A percentile compares a stretch with the other conserved stretches of the same genome.
Evolutionary conservation across 2,329 filamentous ascomycete genomes (phyloP).

Genomic region (Dendryphion nanum): DNA sequence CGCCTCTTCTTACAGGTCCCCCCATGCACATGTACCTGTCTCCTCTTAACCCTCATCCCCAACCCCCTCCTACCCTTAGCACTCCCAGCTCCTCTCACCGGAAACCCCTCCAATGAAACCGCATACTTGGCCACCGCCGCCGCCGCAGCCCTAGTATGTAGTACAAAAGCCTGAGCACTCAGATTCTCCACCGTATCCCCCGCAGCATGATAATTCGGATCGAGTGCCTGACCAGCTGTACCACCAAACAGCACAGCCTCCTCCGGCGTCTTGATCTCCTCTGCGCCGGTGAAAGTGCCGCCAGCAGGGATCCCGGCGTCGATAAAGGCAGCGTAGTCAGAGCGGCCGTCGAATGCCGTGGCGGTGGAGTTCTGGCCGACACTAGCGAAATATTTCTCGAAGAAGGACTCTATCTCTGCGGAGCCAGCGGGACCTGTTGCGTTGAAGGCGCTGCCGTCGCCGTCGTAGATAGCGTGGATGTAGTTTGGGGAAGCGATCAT

Average conservation of each 20-base stretch:
- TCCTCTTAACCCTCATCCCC: neutral
- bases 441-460: slow-evolving; percentile 34
- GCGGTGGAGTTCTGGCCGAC: slow-evolving; percentile 27
- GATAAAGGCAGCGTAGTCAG: slow-evolving; percentile 40
- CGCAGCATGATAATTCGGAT: slow-evolving; percentile 37
- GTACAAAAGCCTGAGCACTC: slow-evolving; percentile 28
- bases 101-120: neutral
- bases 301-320: slow-evolving; percentile 35
- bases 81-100: neutral
- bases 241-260: slow-evolving; percentile 36
- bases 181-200: slow-evolving; percentile 38
- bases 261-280: slow-evolving; percentile 37
- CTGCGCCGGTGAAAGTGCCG: slow-evolving; percentile 39
- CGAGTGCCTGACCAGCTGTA: slow-evolving; percentile 26
- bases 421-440: slow-evolving; percentile 31
- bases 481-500: slow-evolving; percentile 42
- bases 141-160: slow-evolving; percentile 35
- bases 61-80: neutral
- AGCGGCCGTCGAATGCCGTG: slow-evolving; percentile 38
- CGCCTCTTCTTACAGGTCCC: too few relatives aligned
- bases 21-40: too few relatives aligned
- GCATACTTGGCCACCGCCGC: neutral
- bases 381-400: slow-evolving; percentile 30
- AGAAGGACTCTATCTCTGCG: slow-evolving; percentile 30
- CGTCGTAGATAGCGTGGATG: slow-evolving; percentile 37